Evolutionary conservation across 2,329 filamentous ascomycete species (phyloP).

Genomic region (Neopestalotiopsis clavispora): DNA sequence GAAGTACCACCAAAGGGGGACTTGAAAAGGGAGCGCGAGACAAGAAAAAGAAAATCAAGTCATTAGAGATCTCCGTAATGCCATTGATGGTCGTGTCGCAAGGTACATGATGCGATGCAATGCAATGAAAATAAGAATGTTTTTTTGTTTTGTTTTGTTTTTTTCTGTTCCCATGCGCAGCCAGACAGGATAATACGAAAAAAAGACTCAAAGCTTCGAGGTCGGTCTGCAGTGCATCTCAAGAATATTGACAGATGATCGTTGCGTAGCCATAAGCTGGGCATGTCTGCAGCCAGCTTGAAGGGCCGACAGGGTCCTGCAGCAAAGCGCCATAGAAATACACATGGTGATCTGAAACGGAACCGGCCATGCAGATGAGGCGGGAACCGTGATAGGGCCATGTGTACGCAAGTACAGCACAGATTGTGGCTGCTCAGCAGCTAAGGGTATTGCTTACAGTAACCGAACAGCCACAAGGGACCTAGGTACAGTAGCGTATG

Average conservation of each 20-base stretch:
- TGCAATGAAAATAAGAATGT: not conserved
- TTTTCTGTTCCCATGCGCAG: not conserved
- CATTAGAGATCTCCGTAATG: not conserved
- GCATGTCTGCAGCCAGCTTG: not conserved
- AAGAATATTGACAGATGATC: not conserved
- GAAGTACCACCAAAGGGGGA: not conserved
- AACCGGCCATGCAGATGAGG: not conserved
- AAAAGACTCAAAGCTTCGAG: not conserved
- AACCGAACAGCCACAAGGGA: not conserved
- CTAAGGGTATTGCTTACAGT: not conserved
- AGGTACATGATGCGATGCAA: constrained; percentile 4
- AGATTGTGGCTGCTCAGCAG: not conserved
- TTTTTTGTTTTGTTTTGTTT: not conserved
- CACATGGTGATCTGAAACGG: constrained; percentile 3
- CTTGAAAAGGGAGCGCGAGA: not conserved
- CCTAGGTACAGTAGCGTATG: too few species aligned
- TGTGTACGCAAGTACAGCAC: not conserved
- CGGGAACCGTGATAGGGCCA: not conserved
- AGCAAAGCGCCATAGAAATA: not conserved
- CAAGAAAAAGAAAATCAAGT: not conserved
- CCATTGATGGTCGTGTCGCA: not conserved
- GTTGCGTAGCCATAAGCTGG: not conserved
- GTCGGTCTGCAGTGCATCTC: not conserved
- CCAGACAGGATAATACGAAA: not conserved
- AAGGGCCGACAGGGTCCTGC: not conserved